Evolutionary conservation across 176 grass and related monocot species (phyloP).

Genomic region (Metroxylon sagu): DNA sequence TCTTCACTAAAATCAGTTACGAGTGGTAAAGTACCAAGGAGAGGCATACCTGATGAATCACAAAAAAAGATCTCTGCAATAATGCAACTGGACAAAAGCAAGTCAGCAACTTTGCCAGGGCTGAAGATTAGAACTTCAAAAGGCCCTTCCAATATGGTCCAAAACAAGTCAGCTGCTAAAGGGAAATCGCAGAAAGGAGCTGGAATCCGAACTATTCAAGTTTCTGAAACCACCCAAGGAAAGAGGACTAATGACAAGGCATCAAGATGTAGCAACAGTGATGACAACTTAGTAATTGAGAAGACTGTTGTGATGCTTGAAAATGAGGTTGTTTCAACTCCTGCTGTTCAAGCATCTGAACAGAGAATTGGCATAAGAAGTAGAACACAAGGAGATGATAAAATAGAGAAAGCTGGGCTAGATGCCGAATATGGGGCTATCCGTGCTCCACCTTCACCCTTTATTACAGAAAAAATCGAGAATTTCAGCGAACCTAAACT

Average conservation of each 20-base stretch:
- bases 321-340: slow-evolving; percentile 31
- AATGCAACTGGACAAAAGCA: slow-evolving; percentile 66
- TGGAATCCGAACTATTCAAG: slow-evolving; percentile 23
- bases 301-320: slow-evolving; percentile 62
- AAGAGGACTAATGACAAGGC: slow-evolving; percentile 26
- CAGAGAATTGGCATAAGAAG: slow-evolving; percentile 16
- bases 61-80: slow-evolving; percentile 61
- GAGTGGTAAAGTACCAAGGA: slow-evolving; percentile 25
- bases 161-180: slow-evolving; percentile 22
- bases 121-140: slow-evolving; percentile 44
- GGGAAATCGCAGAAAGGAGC: slow-evolving; percentile 19
- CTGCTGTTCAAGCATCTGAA: slow-evolving; percentile 16
- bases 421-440: slow-evolving; percentile 35
- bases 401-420: slow-evolving; percentile 18
- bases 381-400: slow-evolving; percentile 25
- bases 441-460: slow-evolving; percentile 48
- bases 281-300: slow-evolving; percentile 47
- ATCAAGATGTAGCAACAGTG: slow-evolving; percentile 21
- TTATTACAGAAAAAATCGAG: slow-evolving; percentile 26
- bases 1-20: slow-evolving; percentile 19
- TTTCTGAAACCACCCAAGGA: slow-evolving; percentile 15
- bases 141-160: slow-evolving; percentile 22
- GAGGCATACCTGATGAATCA: slow-evolving; percentile 35
- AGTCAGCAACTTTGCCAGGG: slow-evolving; percentile 71
- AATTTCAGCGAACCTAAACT: slow-evolving; percentile 14